Base-by-base conservation (phyloP, 306 rosid genomes). In the Dalbergia oliveri region DNA sequence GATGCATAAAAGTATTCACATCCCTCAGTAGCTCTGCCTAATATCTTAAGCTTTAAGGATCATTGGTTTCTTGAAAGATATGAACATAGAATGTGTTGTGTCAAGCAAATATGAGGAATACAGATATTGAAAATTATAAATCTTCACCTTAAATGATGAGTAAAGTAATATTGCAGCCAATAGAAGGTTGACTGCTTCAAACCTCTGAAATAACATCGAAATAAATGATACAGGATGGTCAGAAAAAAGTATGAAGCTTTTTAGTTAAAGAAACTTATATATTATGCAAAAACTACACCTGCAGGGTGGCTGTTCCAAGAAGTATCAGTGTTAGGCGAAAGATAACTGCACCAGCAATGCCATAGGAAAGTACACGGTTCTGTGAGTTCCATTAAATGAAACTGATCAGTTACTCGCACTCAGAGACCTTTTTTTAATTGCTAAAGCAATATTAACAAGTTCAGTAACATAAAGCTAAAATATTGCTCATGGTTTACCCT, bases 311-410 rank as follows among this genome's bases (percentile, higher is more conserved):
- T 54, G 97, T 62, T 79, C 98, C 99, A 43, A 95, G 93, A 57
- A 93, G 89, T 84, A 95, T 95, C 60, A 93, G 12, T 9, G 90
- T 66, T 78, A 93, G 86, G 81, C 97, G 94, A 76, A 93, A 90
- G 80, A 95, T 75, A 70, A 95, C 81, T 41, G 98, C 98, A 47
- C 99, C 98, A 58, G 89, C 92, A 89, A 95, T 90, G 72, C 99
- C 98, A 71, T 91, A 95, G 34, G 97, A 90, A 82, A 95, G 99
- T 66, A 95, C 99, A 80, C 93, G 96, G 75, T 62, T 91, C 99
- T 95, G 82, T 65, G 74, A 43, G 79, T 77, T 77, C 80, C 75
- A 79, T 33, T 51, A 76, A 66, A 61, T 75, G 81, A 54, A 84
- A 76, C 41, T 73, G 73, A 21, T 79, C 72, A 77, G 70, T 58